Evolutionary conservation across 768 basidiomycete genomes (phyloP).

Genomic region (Leucocoprinus birnbaumii): DNA sequence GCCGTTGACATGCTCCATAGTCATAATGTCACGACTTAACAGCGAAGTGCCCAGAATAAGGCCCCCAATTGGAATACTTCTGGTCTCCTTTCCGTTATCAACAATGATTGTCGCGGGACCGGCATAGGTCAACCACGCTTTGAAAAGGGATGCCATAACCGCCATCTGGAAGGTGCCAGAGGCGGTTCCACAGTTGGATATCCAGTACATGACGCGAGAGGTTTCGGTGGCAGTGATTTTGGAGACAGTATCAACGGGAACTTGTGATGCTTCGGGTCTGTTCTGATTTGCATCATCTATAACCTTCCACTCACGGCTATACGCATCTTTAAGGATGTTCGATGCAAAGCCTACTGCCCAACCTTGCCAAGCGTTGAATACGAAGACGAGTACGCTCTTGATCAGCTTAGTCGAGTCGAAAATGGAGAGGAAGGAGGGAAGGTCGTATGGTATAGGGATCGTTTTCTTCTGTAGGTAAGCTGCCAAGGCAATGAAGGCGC

Average conservation of each 20-base stretch:
- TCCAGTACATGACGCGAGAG: background rate
- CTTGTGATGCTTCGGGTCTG: background rate
- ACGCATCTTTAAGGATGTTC: background rate
- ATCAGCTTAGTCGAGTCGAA: no score
- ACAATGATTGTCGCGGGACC: no score
- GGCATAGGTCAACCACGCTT: no score
- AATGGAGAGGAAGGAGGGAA: background rate
- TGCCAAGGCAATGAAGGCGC: background rate
- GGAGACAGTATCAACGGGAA: background rate
- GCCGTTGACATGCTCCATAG: background rate
- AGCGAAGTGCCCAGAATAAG: background rate
- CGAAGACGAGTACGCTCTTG: background rate
- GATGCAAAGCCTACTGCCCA: background rate
- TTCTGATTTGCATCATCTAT: background rate
- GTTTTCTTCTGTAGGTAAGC: background rate
- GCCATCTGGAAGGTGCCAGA: background rate
- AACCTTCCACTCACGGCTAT: background rate
- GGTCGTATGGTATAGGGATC: background rate
- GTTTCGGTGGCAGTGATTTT: background rate
- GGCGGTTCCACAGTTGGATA: background rate
- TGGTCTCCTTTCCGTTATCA: no score
- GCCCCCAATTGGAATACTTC: background rate
- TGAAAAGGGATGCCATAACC: background rate
- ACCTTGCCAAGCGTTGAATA: background rate
- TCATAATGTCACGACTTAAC: background rate